Percentiles rank a stretch among this genome's conserved stretches.
These are phyloP conservation scores for Asclepias syriaca DNA, from an alignment of 257 asterid species.

Conservation along the genomic window DNA sequence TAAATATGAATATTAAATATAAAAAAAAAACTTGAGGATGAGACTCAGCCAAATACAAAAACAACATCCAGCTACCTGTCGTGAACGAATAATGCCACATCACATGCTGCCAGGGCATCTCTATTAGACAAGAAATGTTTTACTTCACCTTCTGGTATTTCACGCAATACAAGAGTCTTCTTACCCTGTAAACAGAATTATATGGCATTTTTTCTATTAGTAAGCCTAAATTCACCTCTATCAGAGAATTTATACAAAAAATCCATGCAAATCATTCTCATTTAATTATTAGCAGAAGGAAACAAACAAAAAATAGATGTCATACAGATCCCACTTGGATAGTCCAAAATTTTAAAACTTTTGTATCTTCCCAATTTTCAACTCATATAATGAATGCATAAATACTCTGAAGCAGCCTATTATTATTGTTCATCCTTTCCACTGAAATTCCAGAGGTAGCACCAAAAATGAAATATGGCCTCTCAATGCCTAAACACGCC, in stretches of 20 bases:
- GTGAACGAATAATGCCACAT: constrained; percentile 86
- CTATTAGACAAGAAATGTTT: constrained; percentile 51
- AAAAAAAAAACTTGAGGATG: neutral
- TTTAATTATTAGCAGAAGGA: neutral
- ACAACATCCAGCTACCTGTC: constrained; percentile 61
- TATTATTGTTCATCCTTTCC: neutral
- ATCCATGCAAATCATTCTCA: neutral
- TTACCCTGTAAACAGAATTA: constrained; percentile 51
- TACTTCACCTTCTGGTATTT: constrained; percentile 79
- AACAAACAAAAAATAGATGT: neutral
- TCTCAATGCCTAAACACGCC: neutral
- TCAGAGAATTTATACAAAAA: neutral
- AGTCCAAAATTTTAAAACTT: neutral
- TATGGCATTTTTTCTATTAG: neutral
- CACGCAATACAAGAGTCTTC: constrained; percentile 77
- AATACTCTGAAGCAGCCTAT: neutral
- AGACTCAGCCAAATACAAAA: constrained; percentile 6
- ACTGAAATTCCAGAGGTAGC: neutral
- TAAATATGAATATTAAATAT: neutral
- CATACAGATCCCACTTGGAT: neutral
- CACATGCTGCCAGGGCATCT: constrained; percentile 90
- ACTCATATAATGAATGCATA: neutral
- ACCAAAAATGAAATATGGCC: neutral
- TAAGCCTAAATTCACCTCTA: neutral
- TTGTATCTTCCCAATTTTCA: neutral